Evolutionary conservation across 208 protist genomes (phyloP).

Genomic region (Endotrypanum monterogeii): DNA sequence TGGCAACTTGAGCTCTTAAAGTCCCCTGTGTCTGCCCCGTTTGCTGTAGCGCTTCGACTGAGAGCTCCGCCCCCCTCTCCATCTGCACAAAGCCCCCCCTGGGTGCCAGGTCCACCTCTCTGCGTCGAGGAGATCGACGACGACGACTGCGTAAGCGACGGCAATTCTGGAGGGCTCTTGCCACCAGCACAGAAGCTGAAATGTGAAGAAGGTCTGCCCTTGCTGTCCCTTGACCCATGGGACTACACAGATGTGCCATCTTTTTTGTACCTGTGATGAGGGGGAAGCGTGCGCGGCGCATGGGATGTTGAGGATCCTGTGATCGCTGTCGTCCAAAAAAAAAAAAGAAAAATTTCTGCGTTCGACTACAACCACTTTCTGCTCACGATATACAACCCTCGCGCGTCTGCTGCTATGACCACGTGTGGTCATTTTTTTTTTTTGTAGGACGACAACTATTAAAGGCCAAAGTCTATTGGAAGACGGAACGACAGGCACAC

Average conservation of each 20-base stretch:
- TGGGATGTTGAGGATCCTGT: not conserved
- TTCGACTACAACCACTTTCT: not conserved
- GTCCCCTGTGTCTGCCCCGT: slow-evolving; percentile 40
- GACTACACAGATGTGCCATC: slow-evolving; percentile 47
- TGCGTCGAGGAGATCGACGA: slow-evolving; percentile 10
- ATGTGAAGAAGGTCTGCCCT: not conserved
- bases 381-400: not conserved
- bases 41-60: slow-evolving; percentile 17
- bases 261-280: slow-evolving; percentile 46
- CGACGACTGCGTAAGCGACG: no score
- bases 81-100: not conserved
- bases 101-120: slow-evolving; percentile 3
- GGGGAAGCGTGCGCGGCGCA: not conserved
- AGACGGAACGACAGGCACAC: no score
- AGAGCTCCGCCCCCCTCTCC: not conserved
- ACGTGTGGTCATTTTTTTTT: not conserved
- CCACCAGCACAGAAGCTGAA: not conserved
- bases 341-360: not conserved
- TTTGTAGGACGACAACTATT: not conserved
- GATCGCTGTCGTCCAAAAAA: not conserved
- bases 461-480: not conserved
- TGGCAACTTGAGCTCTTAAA: slow-evolving; percentile 51
- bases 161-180: not conserved
- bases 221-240: slow-evolving; percentile 28
- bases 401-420: not conserved